Conservation (phyloP, 225 moss, liverwort and hornwort genomes). For the Marchantia paleacea region DNA sequence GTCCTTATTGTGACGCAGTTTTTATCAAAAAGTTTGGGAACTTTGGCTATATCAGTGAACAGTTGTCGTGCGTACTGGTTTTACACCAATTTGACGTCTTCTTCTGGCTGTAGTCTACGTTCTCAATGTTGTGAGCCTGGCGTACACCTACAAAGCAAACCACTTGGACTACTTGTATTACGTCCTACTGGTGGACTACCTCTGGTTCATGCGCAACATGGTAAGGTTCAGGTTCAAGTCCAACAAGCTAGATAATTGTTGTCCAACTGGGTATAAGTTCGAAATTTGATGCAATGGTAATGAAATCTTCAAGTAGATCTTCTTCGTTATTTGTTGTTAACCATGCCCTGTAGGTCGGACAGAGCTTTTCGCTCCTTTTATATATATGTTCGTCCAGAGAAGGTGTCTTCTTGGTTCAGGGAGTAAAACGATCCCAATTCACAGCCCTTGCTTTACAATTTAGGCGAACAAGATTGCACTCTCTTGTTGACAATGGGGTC, state of each 20-base stretch:
- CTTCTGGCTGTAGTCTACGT: conserved; percentile 56
- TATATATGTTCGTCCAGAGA: neutral
- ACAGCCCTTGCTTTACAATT: neutral
- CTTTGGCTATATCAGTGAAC: no score
- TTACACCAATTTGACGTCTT: neutral
- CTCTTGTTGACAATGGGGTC: neutral
- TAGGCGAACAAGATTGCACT: neutral
- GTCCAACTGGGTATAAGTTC: neutral
- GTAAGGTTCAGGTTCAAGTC: conserved; percentile 34
- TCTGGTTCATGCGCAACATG: conserved; percentile 86
- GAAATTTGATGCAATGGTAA: no score
- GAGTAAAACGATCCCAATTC: neutral
- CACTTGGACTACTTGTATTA: conserved; percentile 60
- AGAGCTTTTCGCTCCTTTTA: neutral
- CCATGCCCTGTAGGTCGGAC: neutral
- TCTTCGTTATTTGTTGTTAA: neutral
- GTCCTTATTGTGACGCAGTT: neutral
- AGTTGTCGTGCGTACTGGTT: neutral
- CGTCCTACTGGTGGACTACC: conserved; percentile 63
- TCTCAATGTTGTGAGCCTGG: conserved; percentile 71
- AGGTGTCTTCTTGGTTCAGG: neutral
- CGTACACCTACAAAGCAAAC: conserved; percentile 39
- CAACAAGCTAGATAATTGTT: neutral
- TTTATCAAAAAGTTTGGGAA: neutral
- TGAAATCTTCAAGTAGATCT: no score